These are phyloP conservation scores for Chenopodium album DNA, from an alignment of 148 eudicot genomes.

Conservation along the genomic window DNA sequence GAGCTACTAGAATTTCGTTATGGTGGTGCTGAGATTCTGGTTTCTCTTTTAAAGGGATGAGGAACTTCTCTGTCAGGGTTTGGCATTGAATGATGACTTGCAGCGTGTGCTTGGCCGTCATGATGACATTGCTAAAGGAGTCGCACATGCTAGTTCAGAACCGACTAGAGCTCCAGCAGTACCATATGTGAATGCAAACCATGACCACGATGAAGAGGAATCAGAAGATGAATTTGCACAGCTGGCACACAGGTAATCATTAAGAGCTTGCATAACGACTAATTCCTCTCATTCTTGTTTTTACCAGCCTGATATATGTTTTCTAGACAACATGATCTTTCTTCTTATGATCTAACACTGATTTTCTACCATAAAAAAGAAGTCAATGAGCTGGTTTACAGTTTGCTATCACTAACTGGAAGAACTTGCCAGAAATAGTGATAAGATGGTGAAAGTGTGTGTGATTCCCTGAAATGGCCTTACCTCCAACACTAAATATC, in stretches of 20 bases:
- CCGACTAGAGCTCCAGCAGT: conserved; percentile 40
- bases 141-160: conserved; percentile 31
- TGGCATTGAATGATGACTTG: conserved; percentile 83
- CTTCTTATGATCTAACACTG: neutral
- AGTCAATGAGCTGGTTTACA: neutral
- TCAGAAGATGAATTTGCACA: conserved; percentile 84
- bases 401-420: neutral
- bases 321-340: neutral
- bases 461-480: neutral
- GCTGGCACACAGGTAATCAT: conserved; percentile 69
- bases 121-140: conserved; percentile 77
- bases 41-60: conserved; percentile 58
- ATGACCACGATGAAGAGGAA: conserved; percentile 90
- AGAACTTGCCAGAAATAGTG: neutral
- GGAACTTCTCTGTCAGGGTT: conserved; percentile 72
- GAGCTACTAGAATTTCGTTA: neutral
- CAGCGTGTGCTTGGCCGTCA: conserved; percentile 75
- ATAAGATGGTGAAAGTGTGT: neutral
- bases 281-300: neutral
- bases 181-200: conserved; percentile 61
- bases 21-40: conserved; percentile 1
- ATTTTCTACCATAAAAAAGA: neutral
- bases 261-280: conserved; percentile 9
- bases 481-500: neutral
- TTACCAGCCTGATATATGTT: neutral